phyloP scores from a whole-genome alignment of 192 early-diverging fungal genomes.

The Coemansia sp. region DNA sequence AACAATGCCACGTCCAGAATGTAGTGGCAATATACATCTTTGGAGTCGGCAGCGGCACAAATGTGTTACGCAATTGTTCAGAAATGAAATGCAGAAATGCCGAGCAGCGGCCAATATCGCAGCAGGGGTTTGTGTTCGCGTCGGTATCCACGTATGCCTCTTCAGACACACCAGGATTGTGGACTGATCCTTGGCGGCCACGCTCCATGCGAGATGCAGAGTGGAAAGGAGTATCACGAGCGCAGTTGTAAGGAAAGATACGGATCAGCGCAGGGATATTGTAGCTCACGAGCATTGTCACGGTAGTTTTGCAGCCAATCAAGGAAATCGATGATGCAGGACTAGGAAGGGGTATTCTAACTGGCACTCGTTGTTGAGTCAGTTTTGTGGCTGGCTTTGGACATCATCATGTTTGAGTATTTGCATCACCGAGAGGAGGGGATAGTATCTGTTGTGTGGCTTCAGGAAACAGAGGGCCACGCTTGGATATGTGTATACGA shows the following conservation, averaged over 20 bases:
- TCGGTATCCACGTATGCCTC: background rate
- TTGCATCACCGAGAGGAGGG: background rate
- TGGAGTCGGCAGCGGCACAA: no score
- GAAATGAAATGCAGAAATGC: no score
- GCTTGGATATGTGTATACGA: background rate
- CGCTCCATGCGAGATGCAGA: background rate
- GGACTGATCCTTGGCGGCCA: background rate
- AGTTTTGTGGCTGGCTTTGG: background rate
- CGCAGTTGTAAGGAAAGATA: background rate
- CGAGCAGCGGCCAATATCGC: no score
- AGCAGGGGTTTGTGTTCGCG: no score
- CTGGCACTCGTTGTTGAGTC: background rate
- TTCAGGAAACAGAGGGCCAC: background rate
- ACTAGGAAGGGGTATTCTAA: no score
- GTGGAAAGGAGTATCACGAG: background rate
- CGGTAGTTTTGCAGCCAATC: constrained; percentile 1
- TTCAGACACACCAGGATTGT: background rate
- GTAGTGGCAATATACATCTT: no score
- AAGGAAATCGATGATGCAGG: background rate
- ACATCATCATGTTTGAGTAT: background rate
- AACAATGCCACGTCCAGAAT: no score
- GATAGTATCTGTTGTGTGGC: background rate
- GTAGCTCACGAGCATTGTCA: no score
- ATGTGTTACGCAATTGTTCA: no score
- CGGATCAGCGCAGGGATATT: background rate